Conservation (phyloP, 2,329 filamentous ascomycete species). For the Xylaria hypoxylon region DNA sequence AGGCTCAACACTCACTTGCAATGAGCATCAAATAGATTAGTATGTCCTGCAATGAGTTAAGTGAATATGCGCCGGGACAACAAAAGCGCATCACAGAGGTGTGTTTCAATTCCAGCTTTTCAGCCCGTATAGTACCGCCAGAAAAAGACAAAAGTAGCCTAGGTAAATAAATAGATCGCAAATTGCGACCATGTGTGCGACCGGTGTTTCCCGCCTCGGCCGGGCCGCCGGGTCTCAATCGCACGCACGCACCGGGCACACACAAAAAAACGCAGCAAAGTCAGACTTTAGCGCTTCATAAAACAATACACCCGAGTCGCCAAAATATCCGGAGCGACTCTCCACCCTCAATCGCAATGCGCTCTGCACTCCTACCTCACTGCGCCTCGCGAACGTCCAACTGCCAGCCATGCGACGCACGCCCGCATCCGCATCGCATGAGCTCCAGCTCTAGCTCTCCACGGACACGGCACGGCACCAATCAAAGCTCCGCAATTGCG, state of each 20-base stretch:
- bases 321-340: background rate
- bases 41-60: background rate
- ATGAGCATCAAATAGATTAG: background rate
- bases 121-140: background rate
- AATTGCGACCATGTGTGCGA: slow-evolving; percentile 5
- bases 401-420: slow-evolving; percentile 26
- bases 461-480: slow-evolving; percentile 6
- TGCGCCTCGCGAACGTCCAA: background rate
- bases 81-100: background rate
- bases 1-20: background rate
- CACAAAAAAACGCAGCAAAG: background rate
- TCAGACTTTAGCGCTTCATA: background rate
- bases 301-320: background rate
- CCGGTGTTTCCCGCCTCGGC: slow-evolving; percentile 4
- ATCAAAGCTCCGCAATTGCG: slow-evolving; percentile 28
- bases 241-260: background rate
- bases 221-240: slow-evolving; percentile 6
- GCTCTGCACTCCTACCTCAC: background rate
- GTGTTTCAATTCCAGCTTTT: background rate
- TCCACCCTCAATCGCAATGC: slow-evolving; percentile 6
- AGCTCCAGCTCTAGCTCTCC: background rate
- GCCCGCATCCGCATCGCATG: slow-evolving; percentile 9
- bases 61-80: background rate
- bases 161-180: background rate
- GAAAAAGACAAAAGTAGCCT: background rate